phyloP scores from a whole-genome alignment of 208 protist species.

The Crithidia fasciculata region DNA sequence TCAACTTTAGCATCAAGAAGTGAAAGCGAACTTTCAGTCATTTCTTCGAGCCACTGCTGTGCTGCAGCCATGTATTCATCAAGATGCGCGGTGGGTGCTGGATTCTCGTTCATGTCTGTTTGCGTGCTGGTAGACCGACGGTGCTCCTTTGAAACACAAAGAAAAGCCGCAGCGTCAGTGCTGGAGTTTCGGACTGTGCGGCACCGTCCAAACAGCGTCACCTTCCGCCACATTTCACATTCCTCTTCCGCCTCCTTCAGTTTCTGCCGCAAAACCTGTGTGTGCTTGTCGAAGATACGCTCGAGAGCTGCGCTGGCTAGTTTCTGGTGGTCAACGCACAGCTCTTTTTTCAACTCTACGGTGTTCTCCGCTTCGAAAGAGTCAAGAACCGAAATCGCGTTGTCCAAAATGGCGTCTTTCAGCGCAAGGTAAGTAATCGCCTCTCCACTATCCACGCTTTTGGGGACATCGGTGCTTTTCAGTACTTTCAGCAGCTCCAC shows the following conservation, averaged over 20 bases:
- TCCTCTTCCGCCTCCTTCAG: slow-evolving; percentile 26
- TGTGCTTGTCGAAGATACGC: slow-evolving; percentile 22
- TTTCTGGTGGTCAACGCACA: slow-evolving; percentile 24
- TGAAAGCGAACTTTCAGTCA: neutral
- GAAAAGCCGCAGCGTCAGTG: neutral
- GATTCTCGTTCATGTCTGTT: neutral
- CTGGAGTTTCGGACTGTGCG: neutral
- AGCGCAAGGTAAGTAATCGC: slow-evolving; percentile 29
- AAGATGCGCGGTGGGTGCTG: neutral
- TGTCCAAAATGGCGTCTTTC: slow-evolving; percentile 24
- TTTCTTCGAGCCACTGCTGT: neutral
- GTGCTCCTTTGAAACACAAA: neutral
- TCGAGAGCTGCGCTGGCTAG: slow-evolving; percentile 27
- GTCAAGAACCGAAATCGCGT: slow-evolving; percentile 5
- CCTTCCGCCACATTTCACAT: slow-evolving; percentile 26
- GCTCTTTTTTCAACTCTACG: neutral
- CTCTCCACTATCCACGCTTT: slow-evolving; percentile 29
- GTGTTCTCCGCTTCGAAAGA: neutral
- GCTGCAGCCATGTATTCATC: neutral
- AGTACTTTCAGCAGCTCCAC: slow-evolving; percentile 17
- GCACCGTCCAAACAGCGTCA: slow-evolving; percentile 12
- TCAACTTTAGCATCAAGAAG: slow-evolving; percentile 1
- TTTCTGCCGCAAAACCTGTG: slow-evolving; percentile 23
- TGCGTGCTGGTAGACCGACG: slow-evolving; percentile 1
- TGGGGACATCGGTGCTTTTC: slow-evolving; percentile 9